Conservation (phyloP, 805 yeast genomes). For the Metschnikowia gruessii region DNA sequence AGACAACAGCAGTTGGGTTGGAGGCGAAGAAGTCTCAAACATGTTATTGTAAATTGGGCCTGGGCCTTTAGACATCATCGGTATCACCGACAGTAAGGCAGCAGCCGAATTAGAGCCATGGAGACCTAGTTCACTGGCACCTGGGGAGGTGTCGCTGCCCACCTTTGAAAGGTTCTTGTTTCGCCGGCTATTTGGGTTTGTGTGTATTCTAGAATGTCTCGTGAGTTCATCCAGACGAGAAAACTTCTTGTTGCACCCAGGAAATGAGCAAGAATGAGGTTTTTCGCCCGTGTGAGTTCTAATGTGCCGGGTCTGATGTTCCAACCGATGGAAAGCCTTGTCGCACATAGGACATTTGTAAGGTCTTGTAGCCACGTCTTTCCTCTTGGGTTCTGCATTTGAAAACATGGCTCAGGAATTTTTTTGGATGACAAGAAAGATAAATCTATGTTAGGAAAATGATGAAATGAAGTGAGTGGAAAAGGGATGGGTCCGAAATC, state of each 20-base stretch:
- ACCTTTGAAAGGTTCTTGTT: conserved; percentile 42
- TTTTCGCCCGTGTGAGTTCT: conserved; percentile 81
- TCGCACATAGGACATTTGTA: conserved; percentile 73
- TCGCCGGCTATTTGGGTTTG: conserved; percentile 64
- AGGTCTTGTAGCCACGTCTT: conserved; percentile 41
- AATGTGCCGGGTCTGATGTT: conserved; percentile 76
- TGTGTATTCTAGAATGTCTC: conserved; percentile 69
- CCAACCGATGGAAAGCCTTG: conserved; percentile 71
- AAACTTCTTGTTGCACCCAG: conserved; percentile 66
- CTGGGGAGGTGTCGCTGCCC: conserved; percentile 3
- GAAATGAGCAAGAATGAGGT: conserved; percentile 73
- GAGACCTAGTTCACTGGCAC: neutral
- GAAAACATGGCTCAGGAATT: conserved; percentile 14
- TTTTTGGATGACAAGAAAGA: neutral
- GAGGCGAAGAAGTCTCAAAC: conserved; percentile 6
- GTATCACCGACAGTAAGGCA: conserved; percentile 3
- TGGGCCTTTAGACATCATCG: conserved; percentile 2
- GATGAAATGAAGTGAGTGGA: conserved; percentile 5
- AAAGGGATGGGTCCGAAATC: neutral
- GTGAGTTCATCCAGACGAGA: conserved; percentile 73
- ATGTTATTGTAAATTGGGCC: neutral
- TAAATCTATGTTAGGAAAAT: neutral
- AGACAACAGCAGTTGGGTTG: conserved; percentile 1
- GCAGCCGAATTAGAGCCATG: neutral
- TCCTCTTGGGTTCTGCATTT: conserved; percentile 18